Conservation (phyloP, 2,329 filamentous ascomycete genomes). For the Cadophora sp. region DNA sequence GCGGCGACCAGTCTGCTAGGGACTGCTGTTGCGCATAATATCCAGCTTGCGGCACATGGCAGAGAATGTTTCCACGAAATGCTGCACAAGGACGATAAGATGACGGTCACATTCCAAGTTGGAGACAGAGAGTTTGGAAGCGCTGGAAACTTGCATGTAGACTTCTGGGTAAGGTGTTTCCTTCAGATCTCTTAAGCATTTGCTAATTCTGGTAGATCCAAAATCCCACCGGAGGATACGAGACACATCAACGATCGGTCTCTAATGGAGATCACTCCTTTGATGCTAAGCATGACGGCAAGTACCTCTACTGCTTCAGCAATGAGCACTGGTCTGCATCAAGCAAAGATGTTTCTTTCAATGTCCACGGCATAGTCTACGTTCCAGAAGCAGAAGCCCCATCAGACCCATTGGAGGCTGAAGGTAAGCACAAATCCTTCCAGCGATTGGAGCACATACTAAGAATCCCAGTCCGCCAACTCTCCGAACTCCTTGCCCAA, state of each 20-base stretch:
- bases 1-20: slow-evolving; percentile 48
- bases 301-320: slow-evolving; percentile 97
- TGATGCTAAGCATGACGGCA: slow-evolving; percentile 82
- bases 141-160: slow-evolving; percentile 92
- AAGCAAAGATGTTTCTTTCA: slow-evolving; percentile 98
- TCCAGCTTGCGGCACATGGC: slow-evolving; percentile 90
- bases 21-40: slow-evolving; percentile 84
- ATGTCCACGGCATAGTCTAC: slow-evolving; percentile 98
- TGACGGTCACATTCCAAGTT: slow-evolving; percentile 98
- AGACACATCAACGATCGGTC: slow-evolving; percentile 79
- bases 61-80: slow-evolving; percentile 97
- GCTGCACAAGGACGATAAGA: slow-evolving; percentile 92
- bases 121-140: slow-evolving; percentile 95
- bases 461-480: slow-evolving; percentile 68
- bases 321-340: slow-evolving; percentile 98
- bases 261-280: slow-evolving; percentile 95
- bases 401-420: slow-evolving; percentile 86
- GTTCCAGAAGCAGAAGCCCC: slow-evolving; percentile 86
- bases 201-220: slow-evolving; percentile 64
- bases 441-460: neutral
- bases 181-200: slow-evolving; percentile 7
- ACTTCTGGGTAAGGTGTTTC: slow-evolving; percentile 85
- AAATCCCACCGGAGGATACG: slow-evolving; percentile 77
- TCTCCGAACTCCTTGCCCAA: slow-evolving; percentile 85
- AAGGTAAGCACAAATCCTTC: slow-evolving; percentile 63